phyloP scores from a whole-genome alignment of 164 flowering plant species.

The Vitis riparia region DNA sequence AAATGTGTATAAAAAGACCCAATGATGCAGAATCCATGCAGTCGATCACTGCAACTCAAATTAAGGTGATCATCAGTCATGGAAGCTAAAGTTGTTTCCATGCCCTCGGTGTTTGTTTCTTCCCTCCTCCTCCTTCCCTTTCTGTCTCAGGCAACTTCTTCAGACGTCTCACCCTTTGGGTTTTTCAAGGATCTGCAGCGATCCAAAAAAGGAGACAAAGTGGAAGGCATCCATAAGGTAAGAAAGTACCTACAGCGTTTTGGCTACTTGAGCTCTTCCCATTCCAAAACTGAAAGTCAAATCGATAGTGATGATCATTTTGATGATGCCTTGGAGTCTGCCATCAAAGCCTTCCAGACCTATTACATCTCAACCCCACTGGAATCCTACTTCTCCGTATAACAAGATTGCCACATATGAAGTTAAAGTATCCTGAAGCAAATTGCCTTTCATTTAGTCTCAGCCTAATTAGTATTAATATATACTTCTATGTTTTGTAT shows the following conservation, averaged over 20 bases:
- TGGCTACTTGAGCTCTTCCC: slow-evolving; percentile 21
- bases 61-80: too few species aligned
- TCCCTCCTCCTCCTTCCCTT: not conserved
- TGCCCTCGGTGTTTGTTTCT: too few species aligned
- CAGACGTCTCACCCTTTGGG: slow-evolving; percentile 6
- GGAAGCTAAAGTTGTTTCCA: too few species aligned
- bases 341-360: slow-evolving; percentile 36
- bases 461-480: too few species aligned
- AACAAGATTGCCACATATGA: too few species aligned
- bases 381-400: slow-evolving; percentile 7
- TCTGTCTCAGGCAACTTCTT: not conserved
- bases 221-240: slow-evolving; percentile 22
- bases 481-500: too few species aligned
- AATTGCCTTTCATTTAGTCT: too few species aligned
- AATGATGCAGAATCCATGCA: too few species aligned
- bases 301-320: slow-evolving; percentile 11
- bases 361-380: slow-evolving; percentile 26
- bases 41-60: too few species aligned
- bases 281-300: not conserved
- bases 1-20: too few species aligned
- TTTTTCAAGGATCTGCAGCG: slow-evolving; percentile 24
- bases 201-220: slow-evolving; percentile 26
- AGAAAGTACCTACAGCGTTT: slow-evolving; percentile 24
- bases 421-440: too few species aligned
- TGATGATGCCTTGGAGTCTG: slow-evolving; percentile 32